Evolutionary conservation across 2,329 filamentous ascomycete species (phyloP).

Genomic region (Trichocomaceae sp.): DNA sequence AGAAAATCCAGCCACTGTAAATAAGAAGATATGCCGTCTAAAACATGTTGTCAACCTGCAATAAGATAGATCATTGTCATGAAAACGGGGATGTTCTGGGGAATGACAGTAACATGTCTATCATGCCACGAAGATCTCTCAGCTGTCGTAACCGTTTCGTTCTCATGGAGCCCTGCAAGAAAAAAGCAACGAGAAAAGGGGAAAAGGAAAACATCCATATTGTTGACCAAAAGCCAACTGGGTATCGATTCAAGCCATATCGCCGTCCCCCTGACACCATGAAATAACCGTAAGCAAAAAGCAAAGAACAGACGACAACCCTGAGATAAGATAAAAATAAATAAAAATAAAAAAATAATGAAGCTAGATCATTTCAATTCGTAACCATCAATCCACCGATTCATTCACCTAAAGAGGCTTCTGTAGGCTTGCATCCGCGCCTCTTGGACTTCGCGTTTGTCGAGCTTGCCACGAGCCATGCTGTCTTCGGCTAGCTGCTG

Average conservation of each 20-base stretch:
- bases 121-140: constrained; percentile 1
- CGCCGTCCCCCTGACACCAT: constrained; percentile 8
- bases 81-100: neutral
- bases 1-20: neutral
- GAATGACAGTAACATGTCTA: constrained; percentile 8
- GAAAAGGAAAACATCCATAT: neutral
- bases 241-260: constrained; percentile 11
- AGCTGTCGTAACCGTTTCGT: neutral
- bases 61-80: neutral
- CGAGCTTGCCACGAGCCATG: constrained; percentile 61
- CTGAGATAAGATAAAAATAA: neutral
- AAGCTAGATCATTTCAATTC: neutral
- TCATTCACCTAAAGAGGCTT: constrained; percentile 48
- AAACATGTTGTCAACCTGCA: neutral
- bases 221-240: constrained; percentile 14
- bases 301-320: constrained; percentile 7
- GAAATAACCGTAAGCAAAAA: constrained; percentile 9
- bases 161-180: neutral
- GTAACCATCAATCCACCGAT: constrained; percentile 2
- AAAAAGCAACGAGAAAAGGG: neutral
- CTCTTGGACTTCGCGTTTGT: constrained; percentile 57
- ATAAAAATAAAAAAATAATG: neutral
- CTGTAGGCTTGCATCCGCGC: constrained; percentile 57
- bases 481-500: constrained; percentile 81
- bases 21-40: neutral